Evolutionary conservation across 208 protist genomes (phyloP).

Genomic region (Acanthamoeba polyphaga): DNA sequence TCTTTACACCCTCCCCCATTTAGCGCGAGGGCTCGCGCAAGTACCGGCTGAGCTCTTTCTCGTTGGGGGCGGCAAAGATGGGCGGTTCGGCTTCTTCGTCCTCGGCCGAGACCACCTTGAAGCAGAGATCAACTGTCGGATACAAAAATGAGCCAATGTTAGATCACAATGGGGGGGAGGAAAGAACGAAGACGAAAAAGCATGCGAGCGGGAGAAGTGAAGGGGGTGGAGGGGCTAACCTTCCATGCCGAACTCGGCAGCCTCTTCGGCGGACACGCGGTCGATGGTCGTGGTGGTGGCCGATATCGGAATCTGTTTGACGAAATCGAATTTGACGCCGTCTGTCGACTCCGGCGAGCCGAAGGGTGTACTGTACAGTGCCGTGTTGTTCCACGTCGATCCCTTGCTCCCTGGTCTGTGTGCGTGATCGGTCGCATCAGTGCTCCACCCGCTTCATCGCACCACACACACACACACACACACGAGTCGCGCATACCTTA

Average conservation of each 20-base stretch:
- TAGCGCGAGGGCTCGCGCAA: background rate
- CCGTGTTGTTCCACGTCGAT: slow-evolving; percentile 7
- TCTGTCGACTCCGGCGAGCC: background rate
- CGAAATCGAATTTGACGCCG: slow-evolving; percentile 37
- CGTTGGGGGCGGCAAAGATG: slow-evolving; percentile 12
- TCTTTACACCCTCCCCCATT: too few relatives aligned
- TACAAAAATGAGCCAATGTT: background rate
- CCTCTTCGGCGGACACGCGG: slow-evolving; percentile 13
- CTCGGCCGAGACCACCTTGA: slow-evolving; percentile 22
- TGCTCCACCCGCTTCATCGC: background rate
- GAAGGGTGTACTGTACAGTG: background rate
- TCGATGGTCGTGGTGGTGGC: slow-evolving; percentile 24
- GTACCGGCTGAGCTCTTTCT: slow-evolving; percentile 45
- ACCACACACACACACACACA: background rate
- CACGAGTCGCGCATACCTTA: background rate
- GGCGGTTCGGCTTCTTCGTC: slow-evolving; percentile 3
- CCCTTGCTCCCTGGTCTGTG: slow-evolving; percentile 47
- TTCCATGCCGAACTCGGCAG: slow-evolving; percentile 36
- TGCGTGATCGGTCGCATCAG: background rate
- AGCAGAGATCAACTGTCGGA: background rate
- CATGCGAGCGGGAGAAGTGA: too few relatives aligned
- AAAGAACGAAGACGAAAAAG: background rate
- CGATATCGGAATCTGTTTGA: slow-evolving; percentile 41
- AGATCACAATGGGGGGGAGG: background rate
- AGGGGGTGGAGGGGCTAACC: background rate